These are phyloP conservation scores for Paulownia fortunei DNA, from an alignment of 257 asterid genomes.

Conservation along the genomic window DNA sequence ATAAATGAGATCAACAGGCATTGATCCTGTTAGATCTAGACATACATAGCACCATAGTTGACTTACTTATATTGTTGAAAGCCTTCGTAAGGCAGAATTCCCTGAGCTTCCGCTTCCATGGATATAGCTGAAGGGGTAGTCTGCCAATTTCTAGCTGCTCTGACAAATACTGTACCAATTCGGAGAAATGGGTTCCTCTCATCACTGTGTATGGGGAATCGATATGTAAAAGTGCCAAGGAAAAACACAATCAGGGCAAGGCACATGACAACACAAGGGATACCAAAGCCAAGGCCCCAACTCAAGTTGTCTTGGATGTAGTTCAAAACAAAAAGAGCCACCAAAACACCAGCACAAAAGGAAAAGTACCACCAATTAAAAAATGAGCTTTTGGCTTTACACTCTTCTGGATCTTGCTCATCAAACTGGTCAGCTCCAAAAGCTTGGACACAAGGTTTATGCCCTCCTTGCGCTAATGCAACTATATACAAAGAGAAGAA, in stretches of 20 bases:
- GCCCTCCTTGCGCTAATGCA: conserved; percentile 78
- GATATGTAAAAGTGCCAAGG: conserved; percentile 63
- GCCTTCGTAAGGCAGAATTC: conserved; percentile 44
- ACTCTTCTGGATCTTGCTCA: conserved; percentile 54
- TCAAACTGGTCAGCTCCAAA: conserved; percentile 85
- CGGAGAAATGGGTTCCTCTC: conserved; percentile 55
- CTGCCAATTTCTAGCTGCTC: conserved; percentile 55
- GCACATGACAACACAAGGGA: conserved; percentile 67
- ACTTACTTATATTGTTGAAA: conserved; percentile 60
- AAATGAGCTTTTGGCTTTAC: conserved; percentile 74
- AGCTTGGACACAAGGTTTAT: conserved; percentile 77
- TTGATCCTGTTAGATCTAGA: not conserved
- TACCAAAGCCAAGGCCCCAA: conserved; percentile 84
- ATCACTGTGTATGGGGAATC: conserved; percentile 44
- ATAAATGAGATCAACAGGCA: not conserved
- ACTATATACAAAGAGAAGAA: conserved; percentile 61
- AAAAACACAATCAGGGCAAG: conserved; percentile 54
- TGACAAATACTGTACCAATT: conserved; percentile 57
- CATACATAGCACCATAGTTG: not conserved
- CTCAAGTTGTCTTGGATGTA: conserved; percentile 73
- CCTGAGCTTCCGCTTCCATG: conserved; percentile 49
- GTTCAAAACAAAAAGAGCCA: conserved; percentile 48
- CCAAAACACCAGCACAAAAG: conserved; percentile 45
- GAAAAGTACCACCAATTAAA: conserved; percentile 80
- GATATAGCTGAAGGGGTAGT: conserved; percentile 37